Conservation (phyloP, 2,329 filamentous ascomycete genomes). For the Cyphellophora attinorum region DNA sequence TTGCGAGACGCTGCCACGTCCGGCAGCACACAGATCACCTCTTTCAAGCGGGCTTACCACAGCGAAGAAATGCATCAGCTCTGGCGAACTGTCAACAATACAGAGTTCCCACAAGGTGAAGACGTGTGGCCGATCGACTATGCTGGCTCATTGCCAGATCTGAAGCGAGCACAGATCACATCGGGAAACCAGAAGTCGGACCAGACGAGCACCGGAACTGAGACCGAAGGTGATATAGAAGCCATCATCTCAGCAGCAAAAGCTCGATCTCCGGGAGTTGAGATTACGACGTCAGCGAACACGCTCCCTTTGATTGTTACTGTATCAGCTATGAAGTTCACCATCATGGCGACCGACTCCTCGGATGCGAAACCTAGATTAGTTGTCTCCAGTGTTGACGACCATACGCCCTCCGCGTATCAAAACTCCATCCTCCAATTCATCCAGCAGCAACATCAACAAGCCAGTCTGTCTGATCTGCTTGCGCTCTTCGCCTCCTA, state of each 20-base stretch:
- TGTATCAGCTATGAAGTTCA: slow-evolving; percentile 25
- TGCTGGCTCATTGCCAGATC: slow-evolving; percentile 18
- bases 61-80: slow-evolving; percentile 29
- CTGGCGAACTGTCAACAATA: slow-evolving; percentile 26
- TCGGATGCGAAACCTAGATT: too few species aligned
- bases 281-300: slow-evolving; percentile 6
- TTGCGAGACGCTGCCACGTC: slow-evolving; percentile 26
- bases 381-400: neutral
- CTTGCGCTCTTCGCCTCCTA: neutral
- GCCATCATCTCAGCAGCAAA: slow-evolving; percentile 1
- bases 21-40: slow-evolving; percentile 26
- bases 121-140: slow-evolving; percentile 35
- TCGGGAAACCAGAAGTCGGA: neutral
- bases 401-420: neutral
- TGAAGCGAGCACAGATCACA: neutral
- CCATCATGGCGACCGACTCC: slow-evolving; percentile 15
- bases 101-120: slow-evolving; percentile 26
- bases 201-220: neutral
- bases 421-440: neutral
- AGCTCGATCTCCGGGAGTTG: slow-evolving; percentile 10
- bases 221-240: neutral
- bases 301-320: slow-evolving; percentile 11
- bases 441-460: neutral
- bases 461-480: neutral
- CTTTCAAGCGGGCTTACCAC: slow-evolving; percentile 31